Evolutionary conservation across 2,329 filamentous ascomycete species (phyloP), one percentile per base, ranked within the genome.

Genomic region (Cladosporium cucumerinum): DNA sequence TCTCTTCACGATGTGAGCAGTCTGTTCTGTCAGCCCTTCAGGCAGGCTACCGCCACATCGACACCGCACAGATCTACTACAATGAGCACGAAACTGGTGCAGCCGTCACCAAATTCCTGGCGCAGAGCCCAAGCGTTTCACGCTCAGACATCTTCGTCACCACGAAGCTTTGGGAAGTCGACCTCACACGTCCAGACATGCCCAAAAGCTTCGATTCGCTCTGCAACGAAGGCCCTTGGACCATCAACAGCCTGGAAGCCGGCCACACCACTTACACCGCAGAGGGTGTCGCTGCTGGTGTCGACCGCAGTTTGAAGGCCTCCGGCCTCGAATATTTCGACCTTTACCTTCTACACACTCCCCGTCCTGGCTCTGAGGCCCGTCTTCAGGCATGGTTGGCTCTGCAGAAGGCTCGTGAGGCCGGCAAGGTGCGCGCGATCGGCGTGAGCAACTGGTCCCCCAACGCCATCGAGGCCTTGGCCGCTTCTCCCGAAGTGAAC

Each of bases 271-370:
- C 65, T 2, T 32, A 83, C 88, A 72, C 69, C 54, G 69, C 71
- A 2, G 66, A 70, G 5, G 64, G 68, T 12, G 74, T 75, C 11
- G 69, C 73, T 64, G 7, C 87, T 87, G 10, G 87, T 89, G 78
- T 95, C 36, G 86, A 92, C 69, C 87, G 89, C 82, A 90, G 88
- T 73, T 81, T 95, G 75, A 86, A 88, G 78, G 84, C 85, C 66
- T 80, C 96, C 36, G 90, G 91, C 1, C 81, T 95, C 55, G 89
- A 92, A 69, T 94, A 96, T 75, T 84, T 96, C 5, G 92, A 96
- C 75, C 81, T 96, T 64, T 92, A 86, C 75, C 83, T 96, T 39
- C 85, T 96, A 81, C 92, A 96, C 80, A 95, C 91, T 90, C 89
- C 91, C 6, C 64, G 82, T 89, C 74, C 83, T 78, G 72, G 82